A percentile compares a stretch with the other conserved stretches of the same genome.
These are phyloP conservation scores for Mycotypha africana DNA, from an alignment of 371 early-diverging fungal species.

Conservation along the genomic window DNA sequence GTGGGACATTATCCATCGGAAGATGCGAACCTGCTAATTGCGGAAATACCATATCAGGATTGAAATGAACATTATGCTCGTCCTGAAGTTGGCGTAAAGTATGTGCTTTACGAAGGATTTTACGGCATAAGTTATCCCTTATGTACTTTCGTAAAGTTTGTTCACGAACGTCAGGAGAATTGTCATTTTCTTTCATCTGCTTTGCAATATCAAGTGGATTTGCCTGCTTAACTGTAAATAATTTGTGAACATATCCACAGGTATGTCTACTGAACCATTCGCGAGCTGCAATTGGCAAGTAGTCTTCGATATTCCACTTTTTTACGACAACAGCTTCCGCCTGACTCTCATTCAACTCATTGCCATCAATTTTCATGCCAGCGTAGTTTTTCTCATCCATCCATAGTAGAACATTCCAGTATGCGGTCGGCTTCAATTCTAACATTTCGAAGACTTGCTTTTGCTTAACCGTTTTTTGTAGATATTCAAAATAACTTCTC, in stretches of 20 bases:
- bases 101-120: constrained; percentile 33
- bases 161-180: constrained; percentile 13
- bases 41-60: constrained; percentile 53
- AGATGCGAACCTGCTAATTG: constrained; percentile 66
- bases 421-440: constrained; percentile 55
- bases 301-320: constrained; percentile 88
- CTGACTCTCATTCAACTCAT: constrained; percentile 4
- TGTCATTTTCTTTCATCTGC: constrained; percentile 7
- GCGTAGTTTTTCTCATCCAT: constrained; percentile 90
- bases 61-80: constrained; percentile 2
- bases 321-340: constrained; percentile 5
- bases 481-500: constrained; percentile 65
- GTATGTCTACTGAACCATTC: constrained; percentile 47
- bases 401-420: constrained; percentile 88
- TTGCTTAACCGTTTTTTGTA: constrained; percentile 59
- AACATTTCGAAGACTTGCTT: constrained; percentile 74
- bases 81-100: constrained; percentile 22
- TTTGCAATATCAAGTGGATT: constrained; percentile 11
- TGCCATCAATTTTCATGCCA: constrained; percentile 49
- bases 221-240: constrained; percentile 11
- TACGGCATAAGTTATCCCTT: constrained; percentile 39
- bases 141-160: constrained; percentile 38
- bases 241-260: constrained; percentile 15
- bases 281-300: constrained; percentile 74
- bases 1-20: constrained; percentile 54